phyloP scores from a whole-genome alignment of 352 stramenopile species.

The Phytopythium sindhum region DNA sequence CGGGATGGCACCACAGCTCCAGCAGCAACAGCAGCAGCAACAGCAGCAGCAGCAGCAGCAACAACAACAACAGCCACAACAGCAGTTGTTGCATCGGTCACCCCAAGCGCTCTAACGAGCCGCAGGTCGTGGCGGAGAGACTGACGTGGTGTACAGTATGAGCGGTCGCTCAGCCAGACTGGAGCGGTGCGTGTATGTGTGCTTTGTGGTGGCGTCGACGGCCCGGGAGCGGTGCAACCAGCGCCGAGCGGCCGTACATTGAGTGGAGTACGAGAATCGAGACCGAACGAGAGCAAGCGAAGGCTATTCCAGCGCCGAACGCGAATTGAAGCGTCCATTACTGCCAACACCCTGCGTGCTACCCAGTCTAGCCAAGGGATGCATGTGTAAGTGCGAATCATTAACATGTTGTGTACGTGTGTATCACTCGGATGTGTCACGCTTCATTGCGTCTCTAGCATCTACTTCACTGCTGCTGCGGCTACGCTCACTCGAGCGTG shows the following conservation, averaged over 20 bases:
- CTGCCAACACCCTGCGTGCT: no score
- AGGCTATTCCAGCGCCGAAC: no score
- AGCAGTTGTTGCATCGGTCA: constrained; percentile 12
- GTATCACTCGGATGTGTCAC: no score
- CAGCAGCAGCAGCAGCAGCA: constrained; percentile 26
- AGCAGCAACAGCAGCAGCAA: constrained; percentile 19
- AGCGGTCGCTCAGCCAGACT: background rate
- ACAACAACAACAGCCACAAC: no score
- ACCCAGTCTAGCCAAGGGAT: background rate
- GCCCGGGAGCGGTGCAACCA: no score
- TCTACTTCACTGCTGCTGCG: background rate
- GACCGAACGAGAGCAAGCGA: background rate
- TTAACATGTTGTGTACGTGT: background rate
- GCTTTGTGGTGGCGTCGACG: background rate
- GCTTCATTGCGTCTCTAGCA: background rate
- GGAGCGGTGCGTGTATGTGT: background rate
- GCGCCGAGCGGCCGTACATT: background rate
- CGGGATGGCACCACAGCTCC: background rate
- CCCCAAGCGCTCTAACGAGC: background rate
- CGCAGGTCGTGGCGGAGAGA: background rate
- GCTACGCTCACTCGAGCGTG: constrained; percentile 15
- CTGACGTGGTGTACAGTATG: background rate
- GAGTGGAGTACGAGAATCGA: background rate
- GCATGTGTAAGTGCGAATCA: background rate
- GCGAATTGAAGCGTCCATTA: no score